Base-by-base conservation (phyloP, 768 basidiomycete genomes). In the Rhodotorula sphaerocarpa region DNA sequence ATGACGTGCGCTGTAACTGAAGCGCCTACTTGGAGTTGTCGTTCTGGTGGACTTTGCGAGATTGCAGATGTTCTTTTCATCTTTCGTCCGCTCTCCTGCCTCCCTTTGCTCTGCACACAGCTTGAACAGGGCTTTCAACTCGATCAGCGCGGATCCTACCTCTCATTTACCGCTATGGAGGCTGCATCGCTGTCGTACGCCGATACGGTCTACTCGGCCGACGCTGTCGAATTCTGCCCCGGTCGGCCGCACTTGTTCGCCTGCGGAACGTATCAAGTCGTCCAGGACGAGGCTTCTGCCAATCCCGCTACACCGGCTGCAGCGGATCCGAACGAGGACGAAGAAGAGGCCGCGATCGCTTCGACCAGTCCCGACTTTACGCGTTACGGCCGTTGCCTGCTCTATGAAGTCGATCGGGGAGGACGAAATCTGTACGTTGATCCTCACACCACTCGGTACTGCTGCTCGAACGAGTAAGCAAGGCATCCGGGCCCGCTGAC, bases 251-350 rank as follows among this genome's bases (percentile, higher is more conserved):
- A 85, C 67, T 75, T 95, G 31, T 80, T 96, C 62, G 86, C 85
- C 3, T 90, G 89, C 70, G 93, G 93, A 27, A 96, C 93, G 0
- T 99, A 99, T 77, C 84, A 88, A 69, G 80, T 97, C 27, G 78
- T 84, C 46, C 74, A 81, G 59, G 62, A 33, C 5, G 67, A 63
- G 36, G 36, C 16, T 39, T 9, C 36, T 9, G 16, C 9, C 36
- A 39, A 16, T 39, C 36, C 36, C 36, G 36, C 34, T 11, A 16
- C 50, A 21, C 9, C 33, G 14, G 33, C 3, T 6, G 50, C 5
- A 12, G 50, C 2, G 50, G 7, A 18, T 3, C 28, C 4, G 9
- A 20, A 60, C 11, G 70, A 58, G 46, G 70, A 63, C 23, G 70
- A 64, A 15, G 56, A 53, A 3, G 62, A 59, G 25, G 48, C n/a